These are phyloP conservation scores for Euclidium syriacum DNA, from an alignment of 345 rosid genomes.

Conservation along the genomic window DNA sequence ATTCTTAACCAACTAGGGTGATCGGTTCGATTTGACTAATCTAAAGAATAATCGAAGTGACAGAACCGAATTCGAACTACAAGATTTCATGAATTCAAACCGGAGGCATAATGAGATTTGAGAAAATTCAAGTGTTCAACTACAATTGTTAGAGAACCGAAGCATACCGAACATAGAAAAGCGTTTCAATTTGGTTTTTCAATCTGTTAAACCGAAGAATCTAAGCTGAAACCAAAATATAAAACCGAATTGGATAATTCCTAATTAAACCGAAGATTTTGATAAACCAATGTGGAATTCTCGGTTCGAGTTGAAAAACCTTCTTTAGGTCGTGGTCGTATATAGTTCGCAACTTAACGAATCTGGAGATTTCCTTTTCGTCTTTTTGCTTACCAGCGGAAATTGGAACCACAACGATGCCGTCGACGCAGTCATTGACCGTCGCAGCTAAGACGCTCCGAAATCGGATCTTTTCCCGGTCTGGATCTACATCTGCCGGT, in stretches of 20 bases:
- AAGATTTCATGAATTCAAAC: background rate
- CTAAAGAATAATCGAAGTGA: background rate
- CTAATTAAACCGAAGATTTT: background rate
- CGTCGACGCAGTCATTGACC: conserved; percentile 36
- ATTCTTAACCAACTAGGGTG: background rate
- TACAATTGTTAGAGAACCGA: background rate
- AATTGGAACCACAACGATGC: conserved; percentile 25
- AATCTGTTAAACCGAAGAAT: background rate
- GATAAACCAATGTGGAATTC: background rate
- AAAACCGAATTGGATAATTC: background rate
- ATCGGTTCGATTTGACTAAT: background rate
- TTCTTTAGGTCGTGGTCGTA: conserved; percentile 10
- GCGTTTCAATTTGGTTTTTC: background rate
- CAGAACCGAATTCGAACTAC: background rate
- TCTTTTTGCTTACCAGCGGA: background rate
- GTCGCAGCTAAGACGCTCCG: conserved; percentile 52
- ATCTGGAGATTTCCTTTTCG: background rate
- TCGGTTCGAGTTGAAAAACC: background rate
- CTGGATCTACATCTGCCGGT: conserved; percentile 52
- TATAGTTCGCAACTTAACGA: background rate
- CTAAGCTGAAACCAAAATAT: background rate
- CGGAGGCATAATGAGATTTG: background rate
- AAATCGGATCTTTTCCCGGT: conserved; percentile 47
- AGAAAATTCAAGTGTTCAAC: background rate
- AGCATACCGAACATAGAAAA: background rate